A percentile compares a stretch with the other conserved stretches of the same genome.
Evolutionary conservation across 2,329 filamentous ascomycete species (phyloP).

Genomic region (Talaromyces sp.): DNA sequence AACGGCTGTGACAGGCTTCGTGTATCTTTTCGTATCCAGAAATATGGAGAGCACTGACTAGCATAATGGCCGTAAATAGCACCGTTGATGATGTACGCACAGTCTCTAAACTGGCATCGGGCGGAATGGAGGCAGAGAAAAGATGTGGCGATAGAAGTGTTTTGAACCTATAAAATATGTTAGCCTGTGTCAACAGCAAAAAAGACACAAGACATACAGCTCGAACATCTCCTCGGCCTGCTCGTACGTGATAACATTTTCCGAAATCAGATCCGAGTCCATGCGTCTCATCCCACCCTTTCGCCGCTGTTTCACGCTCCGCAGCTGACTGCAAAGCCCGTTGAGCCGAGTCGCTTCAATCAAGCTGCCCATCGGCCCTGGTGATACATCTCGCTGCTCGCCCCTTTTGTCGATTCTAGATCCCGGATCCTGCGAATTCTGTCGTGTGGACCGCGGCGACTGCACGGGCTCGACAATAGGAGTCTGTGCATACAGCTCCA

Average conservation of each 20-base stretch:
- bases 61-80: slow-evolving; percentile 45
- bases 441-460: slow-evolving; percentile 7
- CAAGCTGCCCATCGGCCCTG: slow-evolving; percentile 6
- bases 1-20: slow-evolving; percentile 45
- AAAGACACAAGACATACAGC: not conserved
- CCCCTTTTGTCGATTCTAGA: not conserved
- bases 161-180: not conserved
- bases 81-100: slow-evolving; percentile 46
- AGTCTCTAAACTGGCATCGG: slow-evolving; percentile 30
- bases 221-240: slow-evolving; percentile 1
- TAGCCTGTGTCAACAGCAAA: not conserved
- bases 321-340: slow-evolving; percentile 8
- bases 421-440: slow-evolving; percentile 7
- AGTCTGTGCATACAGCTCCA: slow-evolving; percentile 1
- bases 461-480: slow-evolving; percentile 5
- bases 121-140: not conserved
- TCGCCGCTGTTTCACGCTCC: slow-evolving; percentile 4
- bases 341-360: slow-evolving; percentile 9
- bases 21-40: slow-evolving; percentile 43
- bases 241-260: slow-evolving; percentile 1
- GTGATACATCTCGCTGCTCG: slow-evolving; percentile 6
- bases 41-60: slow-evolving; percentile 49
- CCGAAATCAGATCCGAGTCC: not conserved
- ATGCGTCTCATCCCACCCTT: not conserved
- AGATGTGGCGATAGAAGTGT: not conserved